These are phyloP conservation scores for Phoma sp. DNA, from an alignment of 2,329 filamentous ascomycete genomes.

Conservation along the genomic window DNA sequence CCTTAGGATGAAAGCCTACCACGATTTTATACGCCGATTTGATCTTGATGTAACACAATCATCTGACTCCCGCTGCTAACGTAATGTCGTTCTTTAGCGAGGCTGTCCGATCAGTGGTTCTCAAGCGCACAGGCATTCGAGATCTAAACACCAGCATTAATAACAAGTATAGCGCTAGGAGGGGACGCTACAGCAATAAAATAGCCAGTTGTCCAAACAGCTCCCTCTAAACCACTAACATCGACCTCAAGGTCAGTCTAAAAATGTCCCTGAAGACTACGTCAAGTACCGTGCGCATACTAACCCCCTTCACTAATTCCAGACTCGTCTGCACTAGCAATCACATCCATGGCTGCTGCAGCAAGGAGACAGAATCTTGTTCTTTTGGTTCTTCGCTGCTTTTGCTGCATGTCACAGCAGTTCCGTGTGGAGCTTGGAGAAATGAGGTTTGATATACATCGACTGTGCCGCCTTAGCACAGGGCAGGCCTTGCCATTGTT, in stretches of 20 bases:
- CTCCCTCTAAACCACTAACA: too few species aligned
- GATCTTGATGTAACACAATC: not conserved
- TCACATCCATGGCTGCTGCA: too few species aligned
- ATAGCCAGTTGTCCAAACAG: not conserved
- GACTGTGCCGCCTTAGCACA: too few species aligned
- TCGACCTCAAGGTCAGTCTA: too few species aligned
- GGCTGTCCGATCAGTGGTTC: not conserved
- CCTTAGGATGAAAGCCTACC: not conserved
- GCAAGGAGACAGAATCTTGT: too few species aligned
- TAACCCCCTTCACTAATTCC: too few species aligned
- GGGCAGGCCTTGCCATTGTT: too few species aligned
- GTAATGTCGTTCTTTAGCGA: not conserved
- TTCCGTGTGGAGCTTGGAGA: too few species aligned
- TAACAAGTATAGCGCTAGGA: not conserved
- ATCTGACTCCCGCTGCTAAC: not conserved
- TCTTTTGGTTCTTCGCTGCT: too few species aligned
- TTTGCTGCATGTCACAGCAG: too few species aligned
- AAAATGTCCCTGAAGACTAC: not conserved
- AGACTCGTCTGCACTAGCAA: too few species aligned
- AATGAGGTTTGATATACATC: too few species aligned
- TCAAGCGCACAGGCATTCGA: not conserved
- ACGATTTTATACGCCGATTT: constrained; percentile 17
- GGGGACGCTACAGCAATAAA: not conserved
- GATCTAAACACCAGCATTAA: not conserved
- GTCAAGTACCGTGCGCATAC: not conserved